Conservation (phyloP, 495 filamentous ascomycete species). For the Penicillium pancosmium region DNA sequence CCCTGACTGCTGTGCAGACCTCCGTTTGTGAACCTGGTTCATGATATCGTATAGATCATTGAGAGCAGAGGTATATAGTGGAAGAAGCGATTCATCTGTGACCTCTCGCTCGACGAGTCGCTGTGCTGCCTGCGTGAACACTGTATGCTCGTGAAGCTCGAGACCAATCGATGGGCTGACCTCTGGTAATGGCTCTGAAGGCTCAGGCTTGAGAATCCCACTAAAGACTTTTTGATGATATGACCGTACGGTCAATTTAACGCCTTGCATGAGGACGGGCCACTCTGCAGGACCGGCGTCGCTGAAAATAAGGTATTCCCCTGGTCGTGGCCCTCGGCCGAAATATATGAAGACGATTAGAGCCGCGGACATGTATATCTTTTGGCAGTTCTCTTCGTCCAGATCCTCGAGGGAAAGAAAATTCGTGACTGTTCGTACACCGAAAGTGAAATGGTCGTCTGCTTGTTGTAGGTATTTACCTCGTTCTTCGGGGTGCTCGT, state of each 20-base stretch:
- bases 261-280: constrained; percentile 47
- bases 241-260: constrained; percentile 36
- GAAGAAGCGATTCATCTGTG: background rate
- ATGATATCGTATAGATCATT: constrained; percentile 23
- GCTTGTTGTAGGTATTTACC: constrained; percentile 39
- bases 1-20: constrained; percentile 14
- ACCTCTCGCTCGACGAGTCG: constrained; percentile 18
- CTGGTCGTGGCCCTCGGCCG: constrained; percentile 39
- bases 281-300: constrained; percentile 42
- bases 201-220: constrained; percentile 27
- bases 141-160: constrained; percentile 24
- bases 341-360: constrained; percentile 53
- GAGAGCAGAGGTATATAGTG: constrained; percentile 17
- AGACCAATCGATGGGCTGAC: constrained; percentile 16
- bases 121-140: constrained; percentile 19
- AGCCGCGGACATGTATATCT: constrained; percentile 49
- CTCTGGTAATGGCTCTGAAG: background rate
- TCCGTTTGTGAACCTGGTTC: constrained; percentile 23
- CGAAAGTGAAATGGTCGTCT: constrained; percentile 49
- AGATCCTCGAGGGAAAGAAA: constrained; percentile 33
- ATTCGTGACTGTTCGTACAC: constrained; percentile 44
- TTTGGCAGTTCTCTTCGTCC: constrained; percentile 42
- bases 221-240: constrained; percentile 31
- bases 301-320: constrained; percentile 50
- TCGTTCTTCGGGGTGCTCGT: constrained; percentile 34